Conservation (phyloP, 805 yeast species). For the Candida alai region DNA sequence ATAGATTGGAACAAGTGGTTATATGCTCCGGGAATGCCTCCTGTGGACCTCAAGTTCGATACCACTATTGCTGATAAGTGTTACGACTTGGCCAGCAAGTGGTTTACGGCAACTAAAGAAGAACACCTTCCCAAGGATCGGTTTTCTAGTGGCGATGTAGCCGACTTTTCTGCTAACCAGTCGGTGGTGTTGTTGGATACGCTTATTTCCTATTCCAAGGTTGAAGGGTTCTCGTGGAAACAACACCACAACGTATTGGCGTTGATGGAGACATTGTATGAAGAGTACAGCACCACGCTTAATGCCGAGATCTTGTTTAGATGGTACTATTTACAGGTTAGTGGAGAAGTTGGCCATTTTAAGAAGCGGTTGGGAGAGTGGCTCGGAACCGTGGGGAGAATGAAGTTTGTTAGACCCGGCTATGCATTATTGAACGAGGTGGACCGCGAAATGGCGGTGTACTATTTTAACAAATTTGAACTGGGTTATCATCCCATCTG, state of each 20-base stretch:
- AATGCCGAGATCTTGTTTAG: conserved; percentile 83
- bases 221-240: conserved; percentile 35
- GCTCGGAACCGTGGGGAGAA: conserved; percentile 90
- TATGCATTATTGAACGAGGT: conserved; percentile 62
- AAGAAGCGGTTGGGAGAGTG: conserved; percentile 65
- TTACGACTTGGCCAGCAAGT: conserved; percentile 57
- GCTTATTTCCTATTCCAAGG: conserved; percentile 48
- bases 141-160: conserved; percentile 51
- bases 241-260: conserved; percentile 28
- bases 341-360: conserved; percentile 43
- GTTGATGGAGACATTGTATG: conserved; percentile 33
- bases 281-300: conserved; percentile 45
- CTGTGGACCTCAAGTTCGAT: conserved; percentile 71
- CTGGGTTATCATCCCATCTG: conserved; percentile 81
- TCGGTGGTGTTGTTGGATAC: conserved; percentile 75
- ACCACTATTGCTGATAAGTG: conserved; percentile 76
- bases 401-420: conserved; percentile 92
- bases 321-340: conserved; percentile 66
- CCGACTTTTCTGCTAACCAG: conserved; percentile 67
- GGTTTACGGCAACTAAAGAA: conserved; percentile 45
- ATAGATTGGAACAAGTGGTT: conserved; percentile 89
- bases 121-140: conserved; percentile 11
- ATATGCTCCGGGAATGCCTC: conserved; percentile 82
- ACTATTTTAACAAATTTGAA: conserved; percentile 59
- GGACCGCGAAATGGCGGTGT: conserved; percentile 60